Evolutionary conservation across 768 basidiomycete genomes (phyloP).

Genomic region (Macrolepiota fuliginosa): DNA sequence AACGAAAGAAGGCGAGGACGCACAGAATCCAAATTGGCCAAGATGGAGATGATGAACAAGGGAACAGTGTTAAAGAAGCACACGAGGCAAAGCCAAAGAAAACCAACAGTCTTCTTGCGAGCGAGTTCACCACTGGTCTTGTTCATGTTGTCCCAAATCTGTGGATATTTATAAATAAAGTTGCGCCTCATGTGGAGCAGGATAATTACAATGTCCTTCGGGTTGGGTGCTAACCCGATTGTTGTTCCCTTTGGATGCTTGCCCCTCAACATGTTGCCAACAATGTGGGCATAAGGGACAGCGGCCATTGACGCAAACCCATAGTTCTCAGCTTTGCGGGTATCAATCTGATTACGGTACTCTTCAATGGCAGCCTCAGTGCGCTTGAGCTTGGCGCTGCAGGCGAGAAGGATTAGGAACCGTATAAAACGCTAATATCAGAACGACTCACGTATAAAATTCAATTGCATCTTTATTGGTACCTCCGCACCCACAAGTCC

Average conservation of each 20-base stretch:
- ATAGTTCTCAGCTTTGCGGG: slow-evolving; percentile 81
- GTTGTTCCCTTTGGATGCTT: slow-evolving; percentile 75
- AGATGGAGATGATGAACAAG: slow-evolving; percentile 81
- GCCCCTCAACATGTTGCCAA: slow-evolving; percentile 63
- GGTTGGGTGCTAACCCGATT: slow-evolving; percentile 79
- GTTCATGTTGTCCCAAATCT: slow-evolving; percentile 93
- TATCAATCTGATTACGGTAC: slow-evolving; percentile 69
- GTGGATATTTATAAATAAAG: neutral
- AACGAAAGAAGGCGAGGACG: slow-evolving; percentile 28
- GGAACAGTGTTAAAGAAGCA: slow-evolving; percentile 97
- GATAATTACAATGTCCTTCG: slow-evolving; percentile 75
- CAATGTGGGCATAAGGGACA: slow-evolving; percentile 84
- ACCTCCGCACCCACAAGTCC: slow-evolving; percentile 81
- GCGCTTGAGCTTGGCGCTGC: slow-evolving; percentile 51
- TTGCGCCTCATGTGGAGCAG: neutral
- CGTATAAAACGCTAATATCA: neutral
- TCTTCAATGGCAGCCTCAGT: slow-evolving; percentile 75
- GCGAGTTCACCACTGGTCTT: slow-evolving; percentile 63
- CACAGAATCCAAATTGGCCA: slow-evolving; percentile 88
- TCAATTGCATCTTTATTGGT: slow-evolving; percentile 89
- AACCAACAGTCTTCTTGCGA: slow-evolving; percentile 72
- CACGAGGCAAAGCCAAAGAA: slow-evolving; percentile 69
- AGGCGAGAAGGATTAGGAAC: slow-evolving; percentile 11
- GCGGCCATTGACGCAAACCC: slow-evolving; percentile 92
- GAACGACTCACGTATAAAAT: slow-evolving; percentile 73